Evolutionary conservation across 192 early-diverging fungal genomes (phyloP), one percentile per base, ranked within the genome.

Genomic region (Mortierella antarctica): DNA sequence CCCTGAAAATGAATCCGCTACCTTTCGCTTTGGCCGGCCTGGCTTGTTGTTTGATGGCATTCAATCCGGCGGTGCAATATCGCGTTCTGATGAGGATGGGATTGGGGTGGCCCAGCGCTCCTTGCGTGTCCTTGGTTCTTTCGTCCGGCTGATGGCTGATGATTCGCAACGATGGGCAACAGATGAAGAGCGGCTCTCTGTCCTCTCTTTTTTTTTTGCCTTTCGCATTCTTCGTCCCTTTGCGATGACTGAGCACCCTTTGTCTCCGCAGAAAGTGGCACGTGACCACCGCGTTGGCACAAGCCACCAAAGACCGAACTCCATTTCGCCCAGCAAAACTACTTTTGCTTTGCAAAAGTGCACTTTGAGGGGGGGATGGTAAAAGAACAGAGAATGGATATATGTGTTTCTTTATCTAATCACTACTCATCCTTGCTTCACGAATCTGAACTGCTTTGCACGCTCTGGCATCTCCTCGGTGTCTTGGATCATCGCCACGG

Each of bases 21-120:
- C 77, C 77, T 71, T 80, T 68, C 77, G 69, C 70, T 80, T 71
- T 15, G 77, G 77, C 21, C 77, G 70, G 42, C 56, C 60, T 9
- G 57, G 20, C 55, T 74, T 74, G 49, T 21, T 56, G 59, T 62
- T 71, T 11, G 77, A 67, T 45, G 77, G 77, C 77, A 80, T 80
- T 70, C 52, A 65, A 72, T 64, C 65, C 74, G 63, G 67, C 39
- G 53, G 44, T 63, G 55, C 18, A 74, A 31, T 68, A 67, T 57
- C 74, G 60, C 74, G 74, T 65, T 39, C 14, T 47, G 59, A 57
- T 53, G 65, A 49, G 42, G 66, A 63, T 67, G 72, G 31, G 52
- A 75, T 50, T 55, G n/a, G 53, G 39, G 57, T 31, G 57, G 50
- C 73, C 55, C 66, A 20, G 55, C 11, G 13, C 31, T 57, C 66